phyloP scores from a whole-genome alignment of 2,329 filamentous ascomycete genomes.

The Sclerotinia spermophila region DNA sequence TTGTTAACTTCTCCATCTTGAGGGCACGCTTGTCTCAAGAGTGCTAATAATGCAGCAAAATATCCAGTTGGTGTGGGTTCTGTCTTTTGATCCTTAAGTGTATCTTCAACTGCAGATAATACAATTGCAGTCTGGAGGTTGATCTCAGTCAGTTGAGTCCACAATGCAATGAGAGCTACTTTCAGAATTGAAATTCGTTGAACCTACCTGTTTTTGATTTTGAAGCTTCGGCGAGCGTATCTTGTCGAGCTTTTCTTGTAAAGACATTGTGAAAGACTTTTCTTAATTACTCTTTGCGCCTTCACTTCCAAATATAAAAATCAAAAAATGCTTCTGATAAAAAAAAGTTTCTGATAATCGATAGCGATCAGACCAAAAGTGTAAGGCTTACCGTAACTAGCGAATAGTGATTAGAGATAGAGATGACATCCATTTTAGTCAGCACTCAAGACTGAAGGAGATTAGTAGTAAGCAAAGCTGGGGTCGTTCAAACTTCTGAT shows the following conservation, averaged over 20 bases:
- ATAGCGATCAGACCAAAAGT: conserved; percentile 23
- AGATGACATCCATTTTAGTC: background rate
- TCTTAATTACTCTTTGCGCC: conserved; percentile 32
- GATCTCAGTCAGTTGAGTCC: conserved; percentile 19
- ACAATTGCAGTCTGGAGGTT: conserved; percentile 70
- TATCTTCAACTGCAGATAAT: conserved; percentile 87
- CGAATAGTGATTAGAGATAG: background rate
- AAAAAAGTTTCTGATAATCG: conserved; percentile 23
- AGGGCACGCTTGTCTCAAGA: conserved; percentile 74
- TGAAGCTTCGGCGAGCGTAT: conserved; percentile 95
- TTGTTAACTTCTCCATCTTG: conserved; percentile 66
- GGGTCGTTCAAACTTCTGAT: background rate
- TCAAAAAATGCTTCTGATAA: conserved; percentile 19
- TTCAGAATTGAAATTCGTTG: conserved; percentile 27
- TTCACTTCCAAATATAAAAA: conserved; percentile 19
- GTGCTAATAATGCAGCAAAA: conserved; percentile 88
- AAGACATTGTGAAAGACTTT: conserved; percentile 47
- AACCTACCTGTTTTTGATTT: conserved; percentile 79
- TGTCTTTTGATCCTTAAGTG: conserved; percentile 81
- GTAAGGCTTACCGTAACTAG: conserved; percentile 20
- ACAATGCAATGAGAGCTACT: background rate
- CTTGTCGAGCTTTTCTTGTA: conserved; percentile 93
- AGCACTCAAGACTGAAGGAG: background rate
- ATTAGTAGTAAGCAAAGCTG: background rate
- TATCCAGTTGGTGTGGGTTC: conserved; percentile 84